phyloP scores from a whole-genome alignment of 306 rosid genomes.

The Trichosanthes truncata region DNA sequence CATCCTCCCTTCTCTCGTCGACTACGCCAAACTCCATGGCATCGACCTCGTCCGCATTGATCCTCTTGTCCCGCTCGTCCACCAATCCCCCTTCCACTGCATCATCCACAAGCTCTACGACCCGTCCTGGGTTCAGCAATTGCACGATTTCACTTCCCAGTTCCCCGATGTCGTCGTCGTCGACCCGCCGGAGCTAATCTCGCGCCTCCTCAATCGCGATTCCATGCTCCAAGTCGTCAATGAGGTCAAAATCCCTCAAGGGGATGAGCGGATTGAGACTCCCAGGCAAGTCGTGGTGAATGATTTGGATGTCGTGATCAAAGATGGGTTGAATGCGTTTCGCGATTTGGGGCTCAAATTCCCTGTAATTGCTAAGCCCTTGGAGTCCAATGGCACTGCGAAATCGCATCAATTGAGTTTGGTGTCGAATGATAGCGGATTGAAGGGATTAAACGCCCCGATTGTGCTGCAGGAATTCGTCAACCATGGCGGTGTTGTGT shows the following conservation, averaged over 20 bases:
- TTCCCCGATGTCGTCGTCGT: slow-evolving; percentile 55
- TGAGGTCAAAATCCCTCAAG: slow-evolving; percentile 37
- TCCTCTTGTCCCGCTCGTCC: slow-evolving; percentile 19
- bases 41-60: slow-evolving; percentile 57
- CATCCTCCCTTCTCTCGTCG: slow-evolving; percentile 54
- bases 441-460: slow-evolving; percentile 58
- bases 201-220: slow-evolving; percentile 72
- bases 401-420: slow-evolving; percentile 76
- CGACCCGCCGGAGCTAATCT: slow-evolving; percentile 71
- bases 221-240: slow-evolving; percentile 90
- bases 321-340: slow-evolving; percentile 38
- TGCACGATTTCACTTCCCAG: slow-evolving; percentile 27
- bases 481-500: slow-evolving; percentile 88
- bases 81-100: slow-evolving; percentile 78
- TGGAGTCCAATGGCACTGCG: slow-evolving; percentile 76
- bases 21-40: slow-evolving; percentile 57
- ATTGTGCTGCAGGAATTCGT: slow-evolving; percentile 85
- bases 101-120: slow-evolving; percentile 83
- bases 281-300: slow-evolving; percentile 79
- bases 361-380: slow-evolving; percentile 79
- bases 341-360: slow-evolving; percentile 41
- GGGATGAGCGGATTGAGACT: slow-evolving; percentile 54
- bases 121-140: slow-evolving; percentile 49
- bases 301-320: slow-evolving; percentile 48
- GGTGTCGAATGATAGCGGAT: slow-evolving; percentile 44